A percentile compares a stretch with the other conserved stretches of the same genome.
These are phyloP conservation scores for Cordia subcordata DNA, from an alignment of 257 asterid species.

Conservation along the genomic window DNA sequence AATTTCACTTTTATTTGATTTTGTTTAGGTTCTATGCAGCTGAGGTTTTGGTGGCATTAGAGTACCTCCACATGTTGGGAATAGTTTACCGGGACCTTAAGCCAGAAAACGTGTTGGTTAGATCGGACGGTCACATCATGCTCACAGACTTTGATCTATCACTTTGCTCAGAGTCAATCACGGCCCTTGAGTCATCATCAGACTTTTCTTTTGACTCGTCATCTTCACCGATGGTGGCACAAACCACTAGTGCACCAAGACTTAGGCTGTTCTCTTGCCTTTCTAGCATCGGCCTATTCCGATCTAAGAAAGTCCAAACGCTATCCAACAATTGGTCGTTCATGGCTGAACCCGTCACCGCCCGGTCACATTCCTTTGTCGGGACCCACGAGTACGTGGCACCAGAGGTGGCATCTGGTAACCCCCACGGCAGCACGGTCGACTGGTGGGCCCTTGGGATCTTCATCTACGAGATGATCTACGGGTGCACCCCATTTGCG, in stretches of 20 bases:
- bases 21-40: conserved; percentile 75
- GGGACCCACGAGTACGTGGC: conserved; percentile 98
- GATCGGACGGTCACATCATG: conserved; percentile 95
- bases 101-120: conserved; percentile 82
- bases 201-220: conserved; percentile 28
- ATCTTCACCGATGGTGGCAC: conserved; percentile 19
- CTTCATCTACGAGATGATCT: conserved; percentile 79
- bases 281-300: conserved; percentile 46
- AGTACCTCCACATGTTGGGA: conserved; percentile 89
- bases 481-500: conserved; percentile 79
- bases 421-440: conserved; percentile 84
- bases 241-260: conserved; percentile 22
- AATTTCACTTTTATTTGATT: too few species aligned
- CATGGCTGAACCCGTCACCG: conserved; percentile 85
- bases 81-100: conserved; percentile 81
- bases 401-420: conserved; percentile 79
- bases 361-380: conserved; percentile 77
- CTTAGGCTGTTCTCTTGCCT: conserved; percentile 52
- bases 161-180: conserved; percentile 70
- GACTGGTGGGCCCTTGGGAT: conserved; percentile 96
- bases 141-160: conserved; percentile 82
- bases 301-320: conserved; percentile 63
- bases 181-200: conserved; percentile 66
- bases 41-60: conserved; percentile 86
- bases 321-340: conserved; percentile 56